These are phyloP conservation scores for Trichoderma endophyticum DNA, from an alignment of 2,329 filamentous ascomycete species.

Conservation along the genomic window DNA sequence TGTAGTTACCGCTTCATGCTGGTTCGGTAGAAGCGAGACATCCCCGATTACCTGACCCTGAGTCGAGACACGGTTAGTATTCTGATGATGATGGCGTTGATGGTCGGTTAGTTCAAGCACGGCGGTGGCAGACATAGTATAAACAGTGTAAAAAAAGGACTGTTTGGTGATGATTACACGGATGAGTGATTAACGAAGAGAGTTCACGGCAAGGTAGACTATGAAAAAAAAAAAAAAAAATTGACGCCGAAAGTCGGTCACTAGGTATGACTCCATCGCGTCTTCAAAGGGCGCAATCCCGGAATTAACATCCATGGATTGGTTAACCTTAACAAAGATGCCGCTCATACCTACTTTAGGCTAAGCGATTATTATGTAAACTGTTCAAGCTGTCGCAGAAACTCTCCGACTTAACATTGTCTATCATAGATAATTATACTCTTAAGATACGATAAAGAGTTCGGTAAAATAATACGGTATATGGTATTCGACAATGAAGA, in stretches of 20 bases:
- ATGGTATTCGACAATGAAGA: accelerated
- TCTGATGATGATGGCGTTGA: not conserved
- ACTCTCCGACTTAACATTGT: not conserved
- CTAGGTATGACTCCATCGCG: not conserved
- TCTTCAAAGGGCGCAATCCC: not conserved
- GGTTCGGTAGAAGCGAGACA: not conserved
- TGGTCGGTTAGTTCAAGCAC: not conserved
- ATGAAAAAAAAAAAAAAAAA: not conserved
- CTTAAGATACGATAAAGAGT: accelerated
- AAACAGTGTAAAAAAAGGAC: not conserved
- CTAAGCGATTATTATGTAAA: not conserved
- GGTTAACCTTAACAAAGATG: not conserved
- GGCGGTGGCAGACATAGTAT: not conserved
- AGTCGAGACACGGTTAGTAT: not conserved
- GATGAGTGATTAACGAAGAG: not conserved
- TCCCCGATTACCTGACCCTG: not conserved
- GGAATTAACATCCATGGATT: not conserved
- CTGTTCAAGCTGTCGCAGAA: not conserved
- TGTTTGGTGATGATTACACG: not conserved
- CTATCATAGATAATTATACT: accelerated
- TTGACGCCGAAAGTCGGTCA: not conserved
- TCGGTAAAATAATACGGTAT: not conserved
- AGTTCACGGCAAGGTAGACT: not conserved
- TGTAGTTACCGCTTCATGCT: not conserved
- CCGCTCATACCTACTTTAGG: not conserved